Conservation (phyloP, 2,329 filamentous ascomycete genomes). For the Blastomyces silverae region DNA sequence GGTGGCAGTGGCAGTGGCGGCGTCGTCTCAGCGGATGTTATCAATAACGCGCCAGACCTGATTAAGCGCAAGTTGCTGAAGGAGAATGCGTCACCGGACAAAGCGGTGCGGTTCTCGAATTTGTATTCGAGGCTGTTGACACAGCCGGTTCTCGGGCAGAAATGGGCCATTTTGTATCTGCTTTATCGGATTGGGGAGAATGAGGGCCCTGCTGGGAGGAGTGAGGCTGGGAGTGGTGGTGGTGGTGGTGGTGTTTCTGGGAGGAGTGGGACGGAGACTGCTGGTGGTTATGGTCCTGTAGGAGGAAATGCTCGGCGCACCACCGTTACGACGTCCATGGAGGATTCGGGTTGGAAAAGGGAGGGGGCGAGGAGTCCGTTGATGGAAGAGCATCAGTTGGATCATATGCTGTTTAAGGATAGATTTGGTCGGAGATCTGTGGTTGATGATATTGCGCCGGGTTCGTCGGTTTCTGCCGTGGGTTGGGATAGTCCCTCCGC, state of each 20-base stretch:
- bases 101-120: constrained; percentile 80
- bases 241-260: constrained; percentile 21
- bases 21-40: constrained; percentile 38
- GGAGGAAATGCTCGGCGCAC: constrained; percentile 9
- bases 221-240: constrained; percentile 23
- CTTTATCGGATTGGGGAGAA: constrained; percentile 75
- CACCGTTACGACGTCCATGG: constrained; percentile 7
- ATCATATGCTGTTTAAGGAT: constrained; percentile 33
- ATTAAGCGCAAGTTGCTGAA: constrained; percentile 84
- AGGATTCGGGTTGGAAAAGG: constrained; percentile 2
- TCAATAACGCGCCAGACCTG: constrained; percentile 86
- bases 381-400: constrained; percentile 36
- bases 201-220: neutral
- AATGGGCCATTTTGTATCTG: constrained; percentile 94
- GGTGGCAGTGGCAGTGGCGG: constrained; percentile 16
- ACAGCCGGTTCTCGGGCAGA: constrained; percentile 87
- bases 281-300: neutral
- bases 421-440: constrained; percentile 21
- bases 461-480: constrained; percentile 38
- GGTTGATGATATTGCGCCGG: constrained; percentile 31
- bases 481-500: constrained; percentile 27
- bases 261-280: constrained; percentile 2
- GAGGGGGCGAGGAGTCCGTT: constrained; percentile 33
- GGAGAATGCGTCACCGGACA: constrained; percentile 63
- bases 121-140: constrained; percentile 82